Evolutionary conservation across 2,329 filamentous ascomycete genomes (phyloP), one percentile per base, ranked within the genome.

Genomic region (Claviceps digitariae): DNA sequence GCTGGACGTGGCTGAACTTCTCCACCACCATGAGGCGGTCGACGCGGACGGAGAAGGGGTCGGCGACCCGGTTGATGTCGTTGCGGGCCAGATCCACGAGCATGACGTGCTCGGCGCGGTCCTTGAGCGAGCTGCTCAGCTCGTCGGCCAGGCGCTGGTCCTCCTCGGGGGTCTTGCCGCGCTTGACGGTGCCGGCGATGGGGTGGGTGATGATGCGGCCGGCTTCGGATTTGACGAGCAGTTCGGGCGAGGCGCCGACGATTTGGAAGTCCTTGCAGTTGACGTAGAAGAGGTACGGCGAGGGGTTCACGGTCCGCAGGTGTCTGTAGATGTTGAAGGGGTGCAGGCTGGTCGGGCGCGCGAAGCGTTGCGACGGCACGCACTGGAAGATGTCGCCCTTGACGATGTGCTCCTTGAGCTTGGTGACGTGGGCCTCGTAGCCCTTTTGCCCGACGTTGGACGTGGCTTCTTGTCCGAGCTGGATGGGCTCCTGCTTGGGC

Each of bases 321-420:
- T 95, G 89, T 52, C 91, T 83, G 76, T 97, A 98, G 63, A 98
- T 87, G 74, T 97, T 98, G 77, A 97, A 98, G 0, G 93, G 91
- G 68, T 98, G 93, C 45, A 98, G 75, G 53, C 81, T 83, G 2
- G 93, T 98, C 15, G 90, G 90, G 29, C 91, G 81, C 8, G 90
- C 84, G 65, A 97, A 87, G 51, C 93, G 83, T 71, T 98, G 93
- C 44, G 90, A 96, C 1, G 93, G 93, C 17, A 98, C 93, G 1
- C 90, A 89, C 69, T 98, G 93, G 71, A 98, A 97, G 66, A 98
- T 97, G 73, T 97, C 90, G 60, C 93, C 93, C 57, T 81, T 78
- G 61, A 82, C 78, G 61, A 98, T 97, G 74, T 97, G 91, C 69
- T 89, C 77, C 74, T 97, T 97, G 56, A 98, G 76, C 48, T 72